Percentiles rank a stretch among this genome's conserved stretches.
Conservation (phyloP, 23 red algal genomes). For the Gracilaria vermiculophylla region DNA sequence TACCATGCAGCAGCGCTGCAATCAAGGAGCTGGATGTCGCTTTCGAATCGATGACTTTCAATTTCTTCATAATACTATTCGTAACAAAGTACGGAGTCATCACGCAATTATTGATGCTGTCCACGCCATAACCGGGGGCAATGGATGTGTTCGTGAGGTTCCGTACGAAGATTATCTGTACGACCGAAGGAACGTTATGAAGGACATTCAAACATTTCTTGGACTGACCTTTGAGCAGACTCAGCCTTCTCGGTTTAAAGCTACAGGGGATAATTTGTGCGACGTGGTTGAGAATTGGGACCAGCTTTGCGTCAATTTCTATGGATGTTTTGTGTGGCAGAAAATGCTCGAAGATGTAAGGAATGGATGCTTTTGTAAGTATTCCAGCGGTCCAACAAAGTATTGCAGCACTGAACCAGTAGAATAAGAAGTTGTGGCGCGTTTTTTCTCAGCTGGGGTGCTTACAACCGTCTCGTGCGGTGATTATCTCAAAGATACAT, state of each 20-base stretch:
- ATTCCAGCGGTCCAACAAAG: conserved; percentile 31
- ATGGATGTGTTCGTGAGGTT: conserved; percentile 48
- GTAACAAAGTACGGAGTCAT: conserved; percentile 8
- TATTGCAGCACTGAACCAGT: conserved; percentile 18
- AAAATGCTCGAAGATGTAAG: conserved; percentile 61
- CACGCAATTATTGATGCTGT: conserved; percentile 51
- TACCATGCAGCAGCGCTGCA: conserved; percentile 34
- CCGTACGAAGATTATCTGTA: conserved; percentile 78
- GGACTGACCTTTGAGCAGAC: conserved; percentile 14
- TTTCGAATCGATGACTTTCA: conserved; percentile 34
- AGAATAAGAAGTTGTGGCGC: neutral
- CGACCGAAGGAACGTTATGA: conserved; percentile 38
- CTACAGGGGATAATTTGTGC: conserved; percentile 51
- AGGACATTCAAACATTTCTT: conserved; percentile 47
- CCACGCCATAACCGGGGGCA: neutral
- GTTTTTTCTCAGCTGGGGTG: too few species aligned
- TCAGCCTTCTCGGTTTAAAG: conserved; percentile 49
- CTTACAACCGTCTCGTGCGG: too few species aligned
- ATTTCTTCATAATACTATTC: conserved; percentile 44
- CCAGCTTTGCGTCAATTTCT: conserved; percentile 56
- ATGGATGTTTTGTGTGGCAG: conserved; percentile 36
- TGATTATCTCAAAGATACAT: too few species aligned
- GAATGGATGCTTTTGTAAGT: conserved; percentile 52
- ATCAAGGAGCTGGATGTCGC: conserved; percentile 1
- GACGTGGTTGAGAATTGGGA: too few species aligned